phyloP scores from a whole-genome alignment of 495 filamentous ascomycete species.

The Achaetomiella virescens region DNA sequence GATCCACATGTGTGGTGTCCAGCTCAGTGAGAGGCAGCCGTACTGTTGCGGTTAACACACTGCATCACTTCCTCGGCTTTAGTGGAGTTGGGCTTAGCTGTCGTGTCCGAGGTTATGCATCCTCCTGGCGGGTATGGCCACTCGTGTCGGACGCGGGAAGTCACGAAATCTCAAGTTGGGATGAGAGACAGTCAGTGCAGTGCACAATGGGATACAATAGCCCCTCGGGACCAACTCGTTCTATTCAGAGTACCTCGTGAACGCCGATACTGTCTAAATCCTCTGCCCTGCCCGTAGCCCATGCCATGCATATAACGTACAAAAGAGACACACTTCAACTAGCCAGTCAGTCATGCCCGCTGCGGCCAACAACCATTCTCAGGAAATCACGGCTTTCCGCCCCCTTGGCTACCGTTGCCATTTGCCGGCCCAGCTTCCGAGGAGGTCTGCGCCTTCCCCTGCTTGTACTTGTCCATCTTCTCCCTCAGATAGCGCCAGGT shows the following conservation, averaged over 20 bases:
- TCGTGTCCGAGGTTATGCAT: too few relatives aligned
- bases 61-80: too few relatives aligned
- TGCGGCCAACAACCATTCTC: background rate
- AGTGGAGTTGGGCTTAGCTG: too few relatives aligned
- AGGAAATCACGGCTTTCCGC: conserved; percentile 5
- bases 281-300: conserved; percentile 11
- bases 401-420: background rate
- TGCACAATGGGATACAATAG: too few relatives aligned
- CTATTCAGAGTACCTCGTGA: background rate
- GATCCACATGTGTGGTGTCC: too few relatives aligned
- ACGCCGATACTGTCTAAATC: conserved; percentile 4
- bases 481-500: conserved; percentile 73
- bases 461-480: conserved; percentile 69
- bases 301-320: conserved; percentile 17
- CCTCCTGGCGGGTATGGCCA: too few relatives aligned
- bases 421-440: background rate
- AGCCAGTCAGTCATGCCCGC: background rate
- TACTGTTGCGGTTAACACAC: too few relatives aligned
- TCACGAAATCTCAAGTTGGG: too few relatives aligned
- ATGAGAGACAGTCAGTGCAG: too few relatives aligned
- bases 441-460: conserved; percentile 26
- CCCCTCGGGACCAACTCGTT: background rate
- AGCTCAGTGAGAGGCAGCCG: too few relatives aligned
- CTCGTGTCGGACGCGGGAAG: too few relatives aligned
- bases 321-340: conserved; percentile 7